A percentile compares a stretch with the other conserved stretches of the same genome.
phyloP scores from a whole-genome alignment of 2,329 filamentous ascomycete species.

The Colletotrichum camelliae region DNA sequence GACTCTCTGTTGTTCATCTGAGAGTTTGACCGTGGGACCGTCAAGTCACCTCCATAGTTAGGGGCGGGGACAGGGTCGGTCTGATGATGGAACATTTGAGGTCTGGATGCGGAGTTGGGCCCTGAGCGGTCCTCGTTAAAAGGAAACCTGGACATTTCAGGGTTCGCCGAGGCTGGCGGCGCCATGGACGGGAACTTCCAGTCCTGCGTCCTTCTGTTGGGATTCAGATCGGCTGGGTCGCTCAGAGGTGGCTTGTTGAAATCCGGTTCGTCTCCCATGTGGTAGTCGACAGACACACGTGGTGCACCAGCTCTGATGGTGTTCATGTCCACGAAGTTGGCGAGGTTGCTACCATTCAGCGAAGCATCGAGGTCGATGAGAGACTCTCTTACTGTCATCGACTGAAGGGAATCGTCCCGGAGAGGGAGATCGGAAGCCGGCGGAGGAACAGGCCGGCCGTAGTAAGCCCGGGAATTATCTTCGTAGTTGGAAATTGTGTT shows the following conservation, averaged over 20 bases:
- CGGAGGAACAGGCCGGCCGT: constrained; percentile 51
- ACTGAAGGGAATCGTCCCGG: constrained; percentile 58
- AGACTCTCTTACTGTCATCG: constrained; percentile 61
- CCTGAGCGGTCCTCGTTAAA: constrained; percentile 35
- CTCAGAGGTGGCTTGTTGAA: constrained; percentile 59
- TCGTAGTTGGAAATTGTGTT: constrained; percentile 70
- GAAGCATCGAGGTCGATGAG: constrained; percentile 70
- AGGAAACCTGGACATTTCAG: constrained; percentile 57
- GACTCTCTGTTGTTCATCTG: constrained; percentile 40
- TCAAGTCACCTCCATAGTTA: constrained; percentile 21
- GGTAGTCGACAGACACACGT: constrained; percentile 53
- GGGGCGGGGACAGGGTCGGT: constrained; percentile 52
- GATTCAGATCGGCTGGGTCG: constrained; percentile 61
- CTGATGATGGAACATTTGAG: constrained; percentile 53
- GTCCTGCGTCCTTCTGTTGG: constrained; percentile 57
- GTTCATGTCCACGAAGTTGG: constrained; percentile 65
- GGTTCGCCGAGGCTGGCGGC: constrained; percentile 57
- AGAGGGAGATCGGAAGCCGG: constrained; percentile 63
- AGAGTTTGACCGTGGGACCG: constrained; percentile 28
- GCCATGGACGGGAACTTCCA: constrained; percentile 65
- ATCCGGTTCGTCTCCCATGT: constrained; percentile 25
- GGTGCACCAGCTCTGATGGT: constrained; percentile 60
- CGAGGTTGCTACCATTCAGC: constrained; percentile 59
- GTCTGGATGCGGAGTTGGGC: constrained; percentile 41
- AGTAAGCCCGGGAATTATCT: constrained; percentile 67